These are phyloP conservation scores for Forsythia suspensa DNA, from an alignment of 257 asterid genomes.

Conservation along the genomic window DNA sequence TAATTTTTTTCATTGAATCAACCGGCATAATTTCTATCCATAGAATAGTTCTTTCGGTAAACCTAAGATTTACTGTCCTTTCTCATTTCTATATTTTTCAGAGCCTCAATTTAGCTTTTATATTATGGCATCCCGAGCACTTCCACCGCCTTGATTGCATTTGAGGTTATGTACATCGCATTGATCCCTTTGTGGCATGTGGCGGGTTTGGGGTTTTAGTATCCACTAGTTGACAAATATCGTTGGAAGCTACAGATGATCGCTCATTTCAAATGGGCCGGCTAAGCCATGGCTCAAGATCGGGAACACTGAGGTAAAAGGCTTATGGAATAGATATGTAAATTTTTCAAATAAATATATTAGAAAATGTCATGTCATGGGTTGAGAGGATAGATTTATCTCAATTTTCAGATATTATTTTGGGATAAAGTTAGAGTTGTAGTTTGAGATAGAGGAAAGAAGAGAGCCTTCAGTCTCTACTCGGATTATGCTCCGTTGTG, in stretches of 20 bases:
- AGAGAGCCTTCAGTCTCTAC: constrained; percentile 89
- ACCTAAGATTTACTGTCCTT: neutral
- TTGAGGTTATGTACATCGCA: constrained; percentile 63
- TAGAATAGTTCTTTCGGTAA: neutral
- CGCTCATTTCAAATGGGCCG: constrained; percentile 86
- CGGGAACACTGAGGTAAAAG: constrained; percentile 50
- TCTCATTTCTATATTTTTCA: constrained; percentile 27
- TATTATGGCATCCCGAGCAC: constrained; percentile 76
- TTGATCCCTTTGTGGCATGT: constrained; percentile 75
- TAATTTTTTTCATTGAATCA: too few relatives aligned
- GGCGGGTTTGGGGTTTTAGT: constrained; percentile 70
- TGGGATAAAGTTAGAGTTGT: constrained; percentile 32
- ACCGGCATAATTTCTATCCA: neutral
- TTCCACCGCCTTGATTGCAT: constrained; percentile 85
- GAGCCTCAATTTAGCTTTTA: constrained; percentile 66
- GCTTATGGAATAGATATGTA: constrained; percentile 68
- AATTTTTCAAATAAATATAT: constrained; percentile 62
- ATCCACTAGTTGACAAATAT: constrained; percentile 26
- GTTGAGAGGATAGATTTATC: constrained; percentile 30
- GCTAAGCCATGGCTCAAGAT: constrained; percentile 94
- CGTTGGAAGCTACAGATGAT: constrained; percentile 56
- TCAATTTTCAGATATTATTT: constrained; percentile 16
- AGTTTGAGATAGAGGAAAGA: constrained; percentile 80
- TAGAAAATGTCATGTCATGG: constrained; percentile 54
- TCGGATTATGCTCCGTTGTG: too few relatives aligned